Base-by-base conservation (phyloP, 1,284 basidiomycete genomes). In the Inonotus obliquus region DNA sequence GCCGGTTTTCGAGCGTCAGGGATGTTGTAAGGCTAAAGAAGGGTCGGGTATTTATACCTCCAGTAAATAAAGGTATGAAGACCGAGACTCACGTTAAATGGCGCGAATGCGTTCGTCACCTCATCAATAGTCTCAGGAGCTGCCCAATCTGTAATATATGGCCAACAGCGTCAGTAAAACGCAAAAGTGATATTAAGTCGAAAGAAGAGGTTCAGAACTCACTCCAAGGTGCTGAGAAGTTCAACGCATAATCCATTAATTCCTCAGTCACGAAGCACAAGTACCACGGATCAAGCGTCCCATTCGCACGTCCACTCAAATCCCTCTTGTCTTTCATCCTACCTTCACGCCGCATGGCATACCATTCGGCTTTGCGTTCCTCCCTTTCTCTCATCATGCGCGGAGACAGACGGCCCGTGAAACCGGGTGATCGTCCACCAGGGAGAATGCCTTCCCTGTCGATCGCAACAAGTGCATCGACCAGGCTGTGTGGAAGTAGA, bases 141-240 rank as follows among this genome's bases (percentile, higher is more conserved):
- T 27, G 45, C 57, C 13, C 67, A 88, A 86, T 1, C 85, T 84
- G 4, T 85, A 78, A 59, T 75, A 74, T n/a, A 56, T 76, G 71
- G 66, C 83, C 79, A 25, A 90, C 75, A 2, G 76, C 79, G 68
- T 86, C 89, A 9, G 82, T 83, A 79, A 84, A 84, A 66, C 55
- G n/a, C n/a, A 23, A 39, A 25, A 63, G 5, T 44, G 7, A 0
- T 23, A 61, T 39, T 51, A 52, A 49, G 57, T n/a, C 6, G 10
- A 14, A 55, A n/a, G 29, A 38, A 14, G 13, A 47, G 19, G 57
- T 17, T 29, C 55, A 32, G 17, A 39, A 74, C 83, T 60, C 70
- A 87, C 85, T 82, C 86, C 85, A 89, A 2, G 87, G 87, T 65
- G 77, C 83, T 0, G 79, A 83, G 67, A 75, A 86, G 67, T 87